phyloP scores from a whole-genome alignment of 768 basidiomycete genomes.

The Mycena vulgaris region DNA sequence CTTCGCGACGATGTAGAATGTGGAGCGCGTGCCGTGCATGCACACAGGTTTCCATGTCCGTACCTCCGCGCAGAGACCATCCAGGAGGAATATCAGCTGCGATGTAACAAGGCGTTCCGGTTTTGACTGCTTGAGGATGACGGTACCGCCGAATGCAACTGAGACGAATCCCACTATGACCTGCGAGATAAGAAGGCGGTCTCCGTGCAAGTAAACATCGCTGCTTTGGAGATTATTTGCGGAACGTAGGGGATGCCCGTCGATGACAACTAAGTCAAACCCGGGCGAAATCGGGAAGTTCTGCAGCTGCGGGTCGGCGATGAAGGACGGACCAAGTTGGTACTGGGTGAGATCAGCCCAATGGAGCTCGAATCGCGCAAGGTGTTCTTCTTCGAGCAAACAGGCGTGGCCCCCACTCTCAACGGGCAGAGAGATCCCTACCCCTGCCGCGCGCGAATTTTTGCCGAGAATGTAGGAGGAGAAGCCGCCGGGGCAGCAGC shows the following conservation, averaged over 20 bases:
- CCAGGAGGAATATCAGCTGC: constrained; percentile 48
- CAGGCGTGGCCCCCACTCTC: constrained; percentile 46
- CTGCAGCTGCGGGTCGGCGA: constrained; percentile 35
- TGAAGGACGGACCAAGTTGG: constrained; percentile 51
- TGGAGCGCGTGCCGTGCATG: constrained; percentile 48
- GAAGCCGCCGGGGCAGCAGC: constrained; percentile 51
- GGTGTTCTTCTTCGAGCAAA: constrained; percentile 39
- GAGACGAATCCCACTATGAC: constrained; percentile 47
- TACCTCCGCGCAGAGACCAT: constrained; percentile 43
- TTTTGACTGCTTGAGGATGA: constrained; percentile 52
- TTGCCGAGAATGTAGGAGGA: constrained; percentile 47
- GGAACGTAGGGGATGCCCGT: constrained; percentile 51
- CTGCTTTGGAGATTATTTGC: constrained; percentile 3
- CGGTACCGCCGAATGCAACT: constrained; percentile 43
- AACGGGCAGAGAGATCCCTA: constrained; percentile 45
- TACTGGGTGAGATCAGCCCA: constrained; percentile 45
- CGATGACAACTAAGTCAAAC: constrained; percentile 51
- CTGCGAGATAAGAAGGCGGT: constrained; percentile 49
- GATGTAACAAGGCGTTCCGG: constrained; percentile 46
- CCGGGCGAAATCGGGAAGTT: constrained; percentile 33
- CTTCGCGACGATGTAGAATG: constrained; percentile 50
- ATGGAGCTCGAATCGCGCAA: constrained; percentile 41
- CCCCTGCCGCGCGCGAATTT: constrained; percentile 40
- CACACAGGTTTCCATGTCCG: constrained; percentile 46
- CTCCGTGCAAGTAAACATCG: constrained; percentile 32